Conservation (phyloP, 2,329 filamentous ascomycete genomes). For the Penicillium sp. region DNA sequence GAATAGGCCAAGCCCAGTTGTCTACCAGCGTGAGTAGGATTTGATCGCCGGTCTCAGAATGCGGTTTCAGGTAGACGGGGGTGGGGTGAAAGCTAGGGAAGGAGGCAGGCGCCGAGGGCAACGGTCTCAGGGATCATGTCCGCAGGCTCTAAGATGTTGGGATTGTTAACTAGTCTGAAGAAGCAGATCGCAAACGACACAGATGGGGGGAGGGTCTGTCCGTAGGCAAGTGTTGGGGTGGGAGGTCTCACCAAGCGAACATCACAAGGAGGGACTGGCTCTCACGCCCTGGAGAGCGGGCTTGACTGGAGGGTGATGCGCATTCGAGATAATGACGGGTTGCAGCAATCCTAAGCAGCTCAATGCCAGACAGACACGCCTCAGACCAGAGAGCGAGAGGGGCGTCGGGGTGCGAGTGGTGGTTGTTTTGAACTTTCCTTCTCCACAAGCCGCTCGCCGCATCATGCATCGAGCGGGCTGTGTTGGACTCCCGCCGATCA, state of each 20-base stretch:
- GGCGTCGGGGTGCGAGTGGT: slow-evolving; percentile 13
- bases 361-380: neutral
- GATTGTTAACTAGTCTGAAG: slow-evolving; percentile 14
- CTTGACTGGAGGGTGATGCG: slow-evolving; percentile 6
- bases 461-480: slow-evolving; percentile 38
- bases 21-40: slow-evolving; percentile 9
- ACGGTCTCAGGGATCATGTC: slow-evolving; percentile 34
- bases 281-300: slow-evolving; percentile 20
- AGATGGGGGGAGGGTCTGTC: slow-evolving; percentile 3
- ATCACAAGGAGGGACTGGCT: slow-evolving; percentile 29
- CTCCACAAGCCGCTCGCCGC: slow-evolving; percentile 35
- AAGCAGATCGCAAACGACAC: slow-evolving; percentile 10
- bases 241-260: slow-evolving; percentile 21
- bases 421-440: slow-evolving; percentile 39
- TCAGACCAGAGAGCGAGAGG: slow-evolving; percentile 3
- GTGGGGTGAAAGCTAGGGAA: slow-evolving; percentile 22
- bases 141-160: slow-evolving; percentile 22
- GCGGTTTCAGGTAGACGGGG: slow-evolving; percentile 25
- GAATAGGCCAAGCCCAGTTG: slow-evolving; percentile 2
- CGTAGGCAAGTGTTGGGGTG: slow-evolving; percentile 16
- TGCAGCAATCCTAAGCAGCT: neutral
- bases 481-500: slow-evolving; percentile 34
- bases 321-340: slow-evolving; percentile 7
- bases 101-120: slow-evolving; percentile 35
- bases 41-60: slow-evolving; percentile 18